Conservation (phyloP, 768 basidiomycete species). For the Boletus speciosus region DNA sequence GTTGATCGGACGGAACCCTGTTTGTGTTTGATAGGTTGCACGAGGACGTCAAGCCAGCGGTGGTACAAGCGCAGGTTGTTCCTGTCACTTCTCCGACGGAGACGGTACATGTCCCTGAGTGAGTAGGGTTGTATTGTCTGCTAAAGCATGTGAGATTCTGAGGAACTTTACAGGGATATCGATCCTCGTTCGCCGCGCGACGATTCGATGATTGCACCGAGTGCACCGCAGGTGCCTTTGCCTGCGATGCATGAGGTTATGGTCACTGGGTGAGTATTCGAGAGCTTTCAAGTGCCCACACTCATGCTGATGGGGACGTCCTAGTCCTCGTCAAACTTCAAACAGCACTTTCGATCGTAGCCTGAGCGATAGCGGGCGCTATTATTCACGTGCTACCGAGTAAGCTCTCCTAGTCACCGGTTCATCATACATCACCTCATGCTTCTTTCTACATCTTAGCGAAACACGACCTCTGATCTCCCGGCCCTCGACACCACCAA, state of each 20-base stretch:
- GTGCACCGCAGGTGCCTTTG: constrained; percentile 28
- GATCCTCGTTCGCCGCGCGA: constrained; percentile 35
- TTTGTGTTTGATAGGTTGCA: constrained; percentile 8
- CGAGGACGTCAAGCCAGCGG: constrained; percentile 25
- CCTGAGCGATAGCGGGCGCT: constrained; percentile 12
- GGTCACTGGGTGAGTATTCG: constrained; percentile 15
- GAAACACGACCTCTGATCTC: constrained; percentile 54
- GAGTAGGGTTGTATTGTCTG: not conserved
- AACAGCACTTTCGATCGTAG: constrained; percentile 19
- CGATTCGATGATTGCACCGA: constrained; percentile 22
- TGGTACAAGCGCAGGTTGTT: constrained; percentile 6
- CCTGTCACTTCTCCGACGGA: constrained; percentile 26
- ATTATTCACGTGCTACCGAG: constrained; percentile 19
- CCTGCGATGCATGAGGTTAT: constrained; percentile 36
- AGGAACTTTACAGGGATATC: constrained; percentile 8
- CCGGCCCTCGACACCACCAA: constrained; percentile 29
- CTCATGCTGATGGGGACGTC: not conserved
- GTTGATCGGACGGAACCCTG: not conserved
- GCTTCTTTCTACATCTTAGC: constrained; percentile 27
- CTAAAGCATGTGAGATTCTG: not conserved
- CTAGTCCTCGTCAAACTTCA: constrained; percentile 18
- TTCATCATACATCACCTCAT: not conserved
- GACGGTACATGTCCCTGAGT: constrained; percentile 32
- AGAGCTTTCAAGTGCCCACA: no score
- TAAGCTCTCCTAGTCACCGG: constrained; percentile 10